Base-by-base conservation (phyloP, 2,329 filamentous ascomycete genomes). In the Akanthomyces dipterigenus region DNA sequence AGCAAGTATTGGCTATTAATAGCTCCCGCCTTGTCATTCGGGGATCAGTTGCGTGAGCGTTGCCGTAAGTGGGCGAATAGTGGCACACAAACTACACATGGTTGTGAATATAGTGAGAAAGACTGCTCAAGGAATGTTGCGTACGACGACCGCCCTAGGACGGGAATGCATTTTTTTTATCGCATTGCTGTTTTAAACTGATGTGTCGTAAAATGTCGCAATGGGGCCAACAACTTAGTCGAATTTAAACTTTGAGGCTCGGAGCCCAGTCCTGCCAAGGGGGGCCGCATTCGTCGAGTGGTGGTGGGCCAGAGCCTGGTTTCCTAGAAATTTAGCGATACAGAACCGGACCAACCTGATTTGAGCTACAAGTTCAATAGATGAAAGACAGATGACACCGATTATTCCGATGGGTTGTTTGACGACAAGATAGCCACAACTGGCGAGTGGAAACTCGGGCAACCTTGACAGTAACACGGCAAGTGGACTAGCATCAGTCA, bases 181-280 rank as follows among this genome's bases (percentile, higher is more conserved):
- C 9, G 34, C 3, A 14, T 6, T 20, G 5, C 28, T 28, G 16
- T 28, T 20, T 28, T 1, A 11, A 31, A 49, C 20, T 28, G 20
- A 40, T 49, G 8, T 16, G 31, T 7, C 55, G 9, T 12, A 14
- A 31, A 34, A 22, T 56, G 28, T 36, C 42, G n/a, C 20, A 9
- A 14, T 11, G 6, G 3, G 18, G 4, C 11, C 18, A 46, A n/a
- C 14, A 9, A 20, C 3, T n/a, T 38, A 48, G 31, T 36, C 28
- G 18, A 14, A 57, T 20, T 57, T 57, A 49, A 48, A 57, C 43
- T 57, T 49, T 48, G 22, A 16, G 55, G 43, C 20, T 57, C n/a
- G 28, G 9, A 40, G 55, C 55, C 55, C 26, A 14, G 31, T 20
- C 3, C 18, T 38, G 31, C 14, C 14, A 49, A 22, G 31, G 43